These are phyloP conservation scores for Erodium trifolium DNA, from an alignment of 441 rosid genomes.

Conservation along the genomic window DNA sequence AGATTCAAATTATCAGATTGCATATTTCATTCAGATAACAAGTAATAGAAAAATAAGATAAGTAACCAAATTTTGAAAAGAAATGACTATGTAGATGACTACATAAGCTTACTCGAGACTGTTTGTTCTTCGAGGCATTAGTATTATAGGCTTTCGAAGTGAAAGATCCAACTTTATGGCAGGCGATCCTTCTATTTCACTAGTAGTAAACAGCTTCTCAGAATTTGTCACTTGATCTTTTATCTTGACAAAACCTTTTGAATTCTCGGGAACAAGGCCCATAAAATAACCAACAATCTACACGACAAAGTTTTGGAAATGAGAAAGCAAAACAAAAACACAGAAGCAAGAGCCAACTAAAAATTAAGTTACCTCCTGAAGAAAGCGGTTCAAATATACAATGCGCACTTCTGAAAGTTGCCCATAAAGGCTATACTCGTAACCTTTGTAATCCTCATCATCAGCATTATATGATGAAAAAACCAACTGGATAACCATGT, in stretches of 20 bases:
- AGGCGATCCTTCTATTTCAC: conserved; percentile 95
- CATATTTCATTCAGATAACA: neutral
- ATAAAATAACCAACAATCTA: conserved; percentile 76
- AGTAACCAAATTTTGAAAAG: conserved; percentile 8
- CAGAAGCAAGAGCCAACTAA: conserved; percentile 14
- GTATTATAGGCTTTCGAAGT: conserved; percentile 81
- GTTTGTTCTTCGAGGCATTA: conserved; percentile 89
- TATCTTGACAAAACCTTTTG: conserved; percentile 62
- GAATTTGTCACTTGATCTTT: conserved; percentile 84
- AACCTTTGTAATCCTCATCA: conserved; percentile 88
- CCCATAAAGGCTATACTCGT: conserved; percentile 77
- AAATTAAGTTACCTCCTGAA: conserved; percentile 73
- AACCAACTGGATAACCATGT: conserved; percentile 48
- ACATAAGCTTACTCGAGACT: conserved; percentile 69
- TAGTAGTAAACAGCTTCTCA: conserved; percentile 82
- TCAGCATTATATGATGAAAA: conserved; percentile 76
- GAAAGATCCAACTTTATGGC: conserved; percentile 89
- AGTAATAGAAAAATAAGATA: neutral
- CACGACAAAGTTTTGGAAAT: conserved; percentile 26
- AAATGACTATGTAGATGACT: conserved; percentile 17
- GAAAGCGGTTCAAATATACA: conserved; percentile 91
- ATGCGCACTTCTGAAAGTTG: conserved; percentile 96
- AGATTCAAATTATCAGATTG: conserved; percentile 18
- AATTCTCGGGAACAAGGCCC: conserved; percentile 80
- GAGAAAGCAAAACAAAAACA: conserved; percentile 28